Conservation (phyloP, 1,284 basidiomycete genomes). For the Malassezia obtusa region DNA sequence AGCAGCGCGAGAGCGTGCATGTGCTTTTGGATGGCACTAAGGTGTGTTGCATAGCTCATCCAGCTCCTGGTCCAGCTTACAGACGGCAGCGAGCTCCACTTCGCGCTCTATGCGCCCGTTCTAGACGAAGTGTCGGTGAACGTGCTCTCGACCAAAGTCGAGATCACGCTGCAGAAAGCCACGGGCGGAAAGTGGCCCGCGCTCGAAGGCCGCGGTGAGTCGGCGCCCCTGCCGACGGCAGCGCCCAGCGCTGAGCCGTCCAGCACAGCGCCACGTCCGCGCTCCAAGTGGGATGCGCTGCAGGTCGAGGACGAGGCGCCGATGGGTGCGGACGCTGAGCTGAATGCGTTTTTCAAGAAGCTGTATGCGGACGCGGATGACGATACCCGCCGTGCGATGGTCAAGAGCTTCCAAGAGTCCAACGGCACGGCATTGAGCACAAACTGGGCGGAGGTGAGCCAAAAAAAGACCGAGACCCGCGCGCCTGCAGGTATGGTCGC, state of each 20-base stretch:
- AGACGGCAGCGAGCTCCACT: neutral
- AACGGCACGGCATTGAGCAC: conserved; percentile 42
- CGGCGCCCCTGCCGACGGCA: neutral
- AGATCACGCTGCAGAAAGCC: conserved; percentile 31
- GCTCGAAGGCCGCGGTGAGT: neutral
- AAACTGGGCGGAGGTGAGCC: conserved; percentile 43
- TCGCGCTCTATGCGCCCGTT: neutral
- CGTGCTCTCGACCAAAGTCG: conserved; percentile 32
- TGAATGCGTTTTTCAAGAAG: conserved; percentile 43
- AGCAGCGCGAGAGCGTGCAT: conserved; percentile 16
- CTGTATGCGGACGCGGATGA: conserved; percentile 42
- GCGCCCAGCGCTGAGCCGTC: neutral
- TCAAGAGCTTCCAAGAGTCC: conserved; percentile 43
- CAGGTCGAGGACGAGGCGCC: conserved; percentile 22
- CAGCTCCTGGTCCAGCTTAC: neutral
- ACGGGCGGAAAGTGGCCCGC: conserved; percentile 25
- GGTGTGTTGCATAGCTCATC: neutral
- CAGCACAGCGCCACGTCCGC: conserved; percentile 11
- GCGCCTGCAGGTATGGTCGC: conserved; percentile 44
- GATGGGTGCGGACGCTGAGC: conserved; percentile 21
- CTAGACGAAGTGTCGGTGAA: neutral
- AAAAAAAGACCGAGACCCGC: conserved; percentile 17
- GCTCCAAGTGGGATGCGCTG: conserved; percentile 40
- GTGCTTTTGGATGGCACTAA: conserved; percentile 16
- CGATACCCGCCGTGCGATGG: conserved; percentile 44